Base-by-base conservation (phyloP, 1,139 yeast genomes). In the Saccharomyces hybrid region DNA sequence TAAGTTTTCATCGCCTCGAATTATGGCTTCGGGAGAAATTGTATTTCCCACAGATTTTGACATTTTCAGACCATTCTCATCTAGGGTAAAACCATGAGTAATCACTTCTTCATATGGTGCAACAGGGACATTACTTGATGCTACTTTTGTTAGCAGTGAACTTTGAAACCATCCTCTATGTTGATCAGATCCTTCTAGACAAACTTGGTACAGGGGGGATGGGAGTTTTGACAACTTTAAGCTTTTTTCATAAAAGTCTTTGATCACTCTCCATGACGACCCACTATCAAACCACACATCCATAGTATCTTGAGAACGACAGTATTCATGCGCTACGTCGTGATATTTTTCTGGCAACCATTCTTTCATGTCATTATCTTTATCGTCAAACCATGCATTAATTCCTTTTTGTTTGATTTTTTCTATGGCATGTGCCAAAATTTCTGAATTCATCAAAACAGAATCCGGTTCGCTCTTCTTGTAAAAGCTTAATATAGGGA, bases 271-370 rank as follows among this genome's bases (percentile, higher is more conserved):
- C 99, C 99, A 93, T 38, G 95, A 85, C 1, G 96, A 83, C 0
- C 99, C 99, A 46, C 96, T 88, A 69, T 93, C 99, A 73, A 93
- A 91, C 99, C 99, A 93, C 8, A 93, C 99, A 71, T 93, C 99
- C 91, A 93, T 87, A 0, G 99, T 93, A 63, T 95, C 99, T 52
- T 76, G 79, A 0, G 97, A 93, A 62, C 88, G 86, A 29, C 67
- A 61, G 59, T 76, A 85, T 1, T 72, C 61, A 2, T 67, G 57
- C 0, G 84, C 83, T 13, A 67, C 62, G 23, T 66, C 64, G 13
- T 69, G 63, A 52, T 70, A 73, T 13, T 75, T 66, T 3, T 65
- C 64, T 0, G 97, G 97, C 19, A 93, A 70, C 97, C 98, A 93
- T 55, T 83, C 77, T 14, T 75, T 65, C 56, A 85, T 75, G 54